Evolutionary conservation across 2,329 filamentous ascomycete species (phyloP), one percentile per base, ranked within the genome.

Genomic region (Fusarium annulatum): DNA sequence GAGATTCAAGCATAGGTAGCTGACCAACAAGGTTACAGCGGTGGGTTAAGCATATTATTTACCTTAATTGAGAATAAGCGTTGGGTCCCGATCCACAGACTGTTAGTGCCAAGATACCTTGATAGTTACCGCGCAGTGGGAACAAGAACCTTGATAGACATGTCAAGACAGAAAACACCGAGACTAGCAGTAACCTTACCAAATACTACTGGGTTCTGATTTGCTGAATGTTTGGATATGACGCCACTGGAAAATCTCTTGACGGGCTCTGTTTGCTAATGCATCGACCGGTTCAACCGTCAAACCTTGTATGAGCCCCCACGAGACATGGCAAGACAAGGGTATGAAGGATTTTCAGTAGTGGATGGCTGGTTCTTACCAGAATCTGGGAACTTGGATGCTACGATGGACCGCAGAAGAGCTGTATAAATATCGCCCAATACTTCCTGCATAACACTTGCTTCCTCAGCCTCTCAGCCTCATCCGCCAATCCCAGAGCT

Each of bases 31-130:
- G 61, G 67, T 61, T 55, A n/a, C 43, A 57, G 23, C n/a, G 5
- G 30, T 16, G 16, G 23, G 56, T 77, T 77, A 77, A 77, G 76
- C 76, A 77, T 77, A 77, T 75, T 74, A 61, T 64, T 77, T 72
- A 72, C 69, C 73, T 75, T 52, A 61, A 77, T 55, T 42, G 65
- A 55, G 48, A 33, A 57, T 36, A 46, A 9, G 5, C 43, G 64
- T 69, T 48, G 66, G 34, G 38, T 23, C 51, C 2, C 9, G 45
- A 43, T 60, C 53, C 49, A 43, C 55, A 28, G 12, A 0, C 7
- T n/a, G 8, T 23, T 39, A 39, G 23, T 68, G 68, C 59, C 59
- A 66, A 71, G 66, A 60, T 61, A 78, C 76, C 76, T 58, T 78
- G 76, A 78, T 78, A 75, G 76, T 41, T 67, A 60, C 55, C 46